Conservation (phyloP, 805 yeast species). For the Spathaspora girioi region DNA sequence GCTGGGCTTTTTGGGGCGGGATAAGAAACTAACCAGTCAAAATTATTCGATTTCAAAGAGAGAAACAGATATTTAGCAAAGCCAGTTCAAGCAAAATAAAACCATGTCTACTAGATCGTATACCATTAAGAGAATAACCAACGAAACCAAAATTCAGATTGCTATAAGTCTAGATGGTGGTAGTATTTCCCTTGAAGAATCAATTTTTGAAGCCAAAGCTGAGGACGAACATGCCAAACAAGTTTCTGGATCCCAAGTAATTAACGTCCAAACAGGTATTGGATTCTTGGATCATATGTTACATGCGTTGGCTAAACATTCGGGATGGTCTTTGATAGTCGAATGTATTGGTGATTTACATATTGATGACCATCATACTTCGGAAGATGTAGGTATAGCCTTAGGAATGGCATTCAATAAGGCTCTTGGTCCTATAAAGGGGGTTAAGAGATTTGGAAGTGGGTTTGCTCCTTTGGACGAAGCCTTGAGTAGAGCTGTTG, state of each 20-base stretch:
- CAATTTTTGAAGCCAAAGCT: conserved; percentile 43
- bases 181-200: conserved; percentile 54
- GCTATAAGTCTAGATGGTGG: conserved; percentile 88
- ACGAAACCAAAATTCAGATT: conserved; percentile 90
- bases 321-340: conserved; percentile 90
- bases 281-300: conserved; percentile 97
- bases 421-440: conserved; percentile 85
- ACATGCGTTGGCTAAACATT: conserved; percentile 93
- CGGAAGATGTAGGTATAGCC: conserved; percentile 94
- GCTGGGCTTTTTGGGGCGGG: background rate
- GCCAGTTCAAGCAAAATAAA: no score
- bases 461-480: conserved; percentile 97
- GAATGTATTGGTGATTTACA: conserved; percentile 93
- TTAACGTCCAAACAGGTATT: conserved; percentile 83
- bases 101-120: background rate
- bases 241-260: conserved; percentile 64
- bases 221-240: conserved; percentile 60
- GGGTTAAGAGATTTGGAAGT: conserved; percentile 87
- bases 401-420: conserved; percentile 84
- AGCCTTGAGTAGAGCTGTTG: conserved; percentile 93
- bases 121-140: conserved; percentile 67
- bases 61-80: no score
- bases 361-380: conserved; percentile 95
- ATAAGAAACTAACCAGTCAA: background rate
- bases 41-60: background rate